Evolutionary conservation across 176 grass and related monocot genomes (phyloP), one percentile per base, ranked within the genome.

Genomic region (Carex myosuroides): DNA sequence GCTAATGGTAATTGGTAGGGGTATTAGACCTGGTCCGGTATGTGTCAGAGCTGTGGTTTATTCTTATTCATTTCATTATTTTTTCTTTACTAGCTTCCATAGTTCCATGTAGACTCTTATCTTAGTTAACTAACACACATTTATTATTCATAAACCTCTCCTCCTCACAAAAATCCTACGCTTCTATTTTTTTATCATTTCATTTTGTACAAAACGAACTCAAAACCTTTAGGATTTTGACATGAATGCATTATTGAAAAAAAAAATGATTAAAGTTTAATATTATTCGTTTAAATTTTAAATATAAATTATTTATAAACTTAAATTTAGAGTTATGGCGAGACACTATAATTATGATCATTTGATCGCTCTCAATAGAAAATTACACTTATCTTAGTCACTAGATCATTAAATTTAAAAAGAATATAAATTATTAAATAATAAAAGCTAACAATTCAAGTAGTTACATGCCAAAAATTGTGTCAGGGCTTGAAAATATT

Each of bases 101-200:
- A 35, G 14, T 14, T 80, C 58, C 14, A 39, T 20, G 58, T 63
- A 46, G 58, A 46, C 9, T 46, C 57, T 62, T 24, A 24, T 24
- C 24, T 24, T 81, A 82, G 79, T 82, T 82, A 64, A 64, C 79
- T 82, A 82, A 82, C 79, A 46, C n/a, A 60, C 18, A 82, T 22
- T 64, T 65, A 63, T 44, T 61, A 41, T 62, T 66, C 20, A 22
- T 82, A 20, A 74, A 22, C 20, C 44, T 17, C 14, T 41, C 12
- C 0, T 82, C 37, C 60, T 82, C 70, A 53, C 20, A 74, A 66
- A 81, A 82, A 66, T 82, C 32, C 57, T 46, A 61, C 20, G n/a
- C 14, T 82, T 82, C 13, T 44, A n/a, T 66, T 82, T 29, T 29
- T 29, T 29, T 29, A 29, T 29, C 29, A 29, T 29, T 29, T 29